Conservation (phyloP, 179 eudicot species). For the Silene coronaria region DNA sequence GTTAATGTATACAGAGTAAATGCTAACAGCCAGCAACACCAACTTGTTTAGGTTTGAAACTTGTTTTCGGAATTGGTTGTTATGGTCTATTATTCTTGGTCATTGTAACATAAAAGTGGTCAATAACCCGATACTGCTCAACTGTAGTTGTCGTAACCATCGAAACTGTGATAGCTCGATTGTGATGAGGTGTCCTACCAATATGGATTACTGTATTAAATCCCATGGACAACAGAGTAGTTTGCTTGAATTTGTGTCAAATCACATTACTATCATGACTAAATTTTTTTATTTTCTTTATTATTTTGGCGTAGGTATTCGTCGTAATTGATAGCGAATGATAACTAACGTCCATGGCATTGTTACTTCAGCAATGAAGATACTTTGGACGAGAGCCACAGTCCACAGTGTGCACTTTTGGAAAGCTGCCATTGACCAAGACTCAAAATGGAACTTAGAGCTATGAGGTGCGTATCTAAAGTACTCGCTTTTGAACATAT, state of each 20-base stretch:
- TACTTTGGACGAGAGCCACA: neutral
- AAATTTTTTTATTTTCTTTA: no score
- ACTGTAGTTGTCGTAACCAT: neutral
- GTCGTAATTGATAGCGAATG: neutral
- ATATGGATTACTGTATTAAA: neutral
- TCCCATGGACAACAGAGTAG: neutral
- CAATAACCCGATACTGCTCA: neutral
- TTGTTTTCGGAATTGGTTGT: neutral
- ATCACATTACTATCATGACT: neutral
- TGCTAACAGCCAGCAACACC: neutral
- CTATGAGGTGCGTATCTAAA: neutral
- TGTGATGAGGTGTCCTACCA: neutral
- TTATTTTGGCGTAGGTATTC: neutral
- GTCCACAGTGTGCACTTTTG: neutral
- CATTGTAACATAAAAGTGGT: neutral
- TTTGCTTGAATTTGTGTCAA: neutral
- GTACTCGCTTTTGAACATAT: neutral
- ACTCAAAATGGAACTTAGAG: slow-evolving; percentile 7
- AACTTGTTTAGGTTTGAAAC: neutral
- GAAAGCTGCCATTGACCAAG: neutral
- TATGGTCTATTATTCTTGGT: neutral
- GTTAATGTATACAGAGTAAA: neutral
- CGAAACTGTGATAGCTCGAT: neutral
- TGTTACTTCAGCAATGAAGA: neutral
- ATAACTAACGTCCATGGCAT: neutral